Evolutionary conservation across 2,329 filamentous ascomycete genomes (phyloP).

Genomic region (Xylariaceae sp.): DNA sequence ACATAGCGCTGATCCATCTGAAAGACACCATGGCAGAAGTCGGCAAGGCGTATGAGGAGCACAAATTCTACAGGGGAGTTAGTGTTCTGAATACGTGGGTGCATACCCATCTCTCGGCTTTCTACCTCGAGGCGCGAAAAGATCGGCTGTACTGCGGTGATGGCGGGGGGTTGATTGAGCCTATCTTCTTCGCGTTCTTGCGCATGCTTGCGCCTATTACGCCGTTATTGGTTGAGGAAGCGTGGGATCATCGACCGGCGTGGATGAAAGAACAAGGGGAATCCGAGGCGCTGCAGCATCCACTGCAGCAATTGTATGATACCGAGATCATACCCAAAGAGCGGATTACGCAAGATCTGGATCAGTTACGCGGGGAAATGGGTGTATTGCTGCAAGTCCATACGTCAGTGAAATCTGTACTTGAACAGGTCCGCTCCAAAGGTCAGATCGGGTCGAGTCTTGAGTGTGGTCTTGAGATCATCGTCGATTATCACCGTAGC

Average conservation of each 20-base stretch:
- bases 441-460: conserved; percentile 78
- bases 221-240: conserved; percentile 81
- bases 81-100: conserved; percentile 76
- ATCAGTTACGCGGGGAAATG: conserved; percentile 39
- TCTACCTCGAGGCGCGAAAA: conserved; percentile 91
- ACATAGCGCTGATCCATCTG: conserved; percentile 74
- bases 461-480: conserved; percentile 66
- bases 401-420: conserved; percentile 66
- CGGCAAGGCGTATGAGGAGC: conserved; percentile 59
- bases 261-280: conserved; percentile 51
- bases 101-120: conserved; percentile 77
- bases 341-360: conserved; percentile 37
- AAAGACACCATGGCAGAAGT: conserved; percentile 62
- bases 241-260: conserved; percentile 72
- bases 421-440: conserved; percentile 67
- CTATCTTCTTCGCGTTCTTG: conserved; percentile 68
- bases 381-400: conserved; percentile 53
- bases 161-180: conserved; percentile 58
- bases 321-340: conserved; percentile 39
- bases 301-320: conserved; percentile 46
- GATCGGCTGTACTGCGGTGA: conserved; percentile 86
- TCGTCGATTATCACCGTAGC: conserved; percentile 33
- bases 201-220: conserved; percentile 78
- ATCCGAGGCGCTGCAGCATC: conserved; percentile 32
- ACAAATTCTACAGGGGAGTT: conserved; percentile 80